Evolutionary conservation across 2,329 filamentous ascomycete genomes (phyloP).

Genomic region (Chalaropsis thielavioides): DNA sequence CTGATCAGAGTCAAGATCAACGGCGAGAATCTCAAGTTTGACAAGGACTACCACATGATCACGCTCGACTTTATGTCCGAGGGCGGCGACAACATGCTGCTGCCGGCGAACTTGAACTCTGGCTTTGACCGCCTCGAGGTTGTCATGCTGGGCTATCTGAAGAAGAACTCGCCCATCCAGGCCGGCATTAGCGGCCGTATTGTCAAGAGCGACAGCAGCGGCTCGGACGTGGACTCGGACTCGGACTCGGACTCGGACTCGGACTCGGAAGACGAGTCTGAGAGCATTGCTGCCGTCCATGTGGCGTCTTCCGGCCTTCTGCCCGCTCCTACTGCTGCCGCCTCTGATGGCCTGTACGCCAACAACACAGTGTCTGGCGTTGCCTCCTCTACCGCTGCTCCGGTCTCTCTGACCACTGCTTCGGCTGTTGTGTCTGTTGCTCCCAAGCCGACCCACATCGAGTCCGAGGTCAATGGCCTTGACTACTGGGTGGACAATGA

Average conservation of each 20-base stretch:
- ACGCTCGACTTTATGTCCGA: constrained; percentile 49
- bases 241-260: not conserved
- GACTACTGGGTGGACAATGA: not conserved
- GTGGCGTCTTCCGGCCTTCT: not conserved
- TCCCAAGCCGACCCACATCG: not conserved
- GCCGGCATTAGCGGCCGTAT: constrained; percentile 37
- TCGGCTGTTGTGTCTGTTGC: not conserved
- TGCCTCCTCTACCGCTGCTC: not conserved
- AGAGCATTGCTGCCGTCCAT: not conserved
- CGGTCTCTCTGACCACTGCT: not conserved
- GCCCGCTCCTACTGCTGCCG: not conserved
- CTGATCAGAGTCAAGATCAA: constrained; percentile 40
- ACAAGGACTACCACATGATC: constrained; percentile 39
- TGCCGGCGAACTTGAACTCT: constrained; percentile 23
- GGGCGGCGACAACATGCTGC: constrained; percentile 48
- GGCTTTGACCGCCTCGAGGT: constrained; percentile 40
- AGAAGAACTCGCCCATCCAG: constrained; percentile 34
- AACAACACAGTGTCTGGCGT: not conserved
- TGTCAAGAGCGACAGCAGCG: not conserved
- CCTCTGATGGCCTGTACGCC: not conserved
- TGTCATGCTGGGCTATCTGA: constrained; percentile 38
- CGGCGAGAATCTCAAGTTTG: constrained; percentile 30
- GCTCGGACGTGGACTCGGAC: not conserved
- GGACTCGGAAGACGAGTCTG: not conserved
- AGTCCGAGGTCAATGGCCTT: not conserved